Evolutionary conservation across 192 early-diverging fungal species (phyloP), one percentile per base, ranked within the genome.

Genomic region (Coemansia nantahalensis): DNA sequence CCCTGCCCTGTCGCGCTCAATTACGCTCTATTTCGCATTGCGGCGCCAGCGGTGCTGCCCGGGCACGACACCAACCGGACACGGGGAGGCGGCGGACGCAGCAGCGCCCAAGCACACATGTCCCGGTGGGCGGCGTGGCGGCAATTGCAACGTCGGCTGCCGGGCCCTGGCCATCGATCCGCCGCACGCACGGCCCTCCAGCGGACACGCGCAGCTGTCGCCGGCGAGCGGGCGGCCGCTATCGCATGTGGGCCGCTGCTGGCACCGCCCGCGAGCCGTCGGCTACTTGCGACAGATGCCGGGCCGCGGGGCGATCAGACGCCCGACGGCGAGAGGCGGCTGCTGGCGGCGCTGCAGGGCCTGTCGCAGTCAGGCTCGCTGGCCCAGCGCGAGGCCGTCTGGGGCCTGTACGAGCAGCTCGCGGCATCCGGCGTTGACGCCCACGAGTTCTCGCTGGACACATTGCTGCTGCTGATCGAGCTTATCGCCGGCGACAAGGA

Each of bases 351-450:
- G 39, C 43, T 73, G 35, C 53, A 17, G 2, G 11, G 22, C 22
- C 51, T 51, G 37, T 22, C 52, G 15, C 52, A 42, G 31, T 54
- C 56, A 3, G 56, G 56, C 15, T 51, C 61, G 14, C 39, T 23
- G 18, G 41, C 54, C 14, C 61, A 59, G 14, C 42, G 65, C 12
- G 72, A 68, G 33, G 37, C 47, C 19, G 34, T 55, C 13, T 76
- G 72, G 72, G 54, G 56, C 0, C 26, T 68, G 11, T 76, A 68
- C 26, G 42, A 26, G 21, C 55, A 47, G 30, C 22, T 64, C 5
- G 46, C 38, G 8, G 4, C 17, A 5, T 21, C 21, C 7, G 54
- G 42, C 10, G 16, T 21, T 17, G 51, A 21, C 26, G 36, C 26
- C 17, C 50, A 45, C 16, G 10, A 32, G 1, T 36, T 76, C n/a